Conservation (phyloP, 345 rosid species). For the Euphorbia lathyris region DNA sequence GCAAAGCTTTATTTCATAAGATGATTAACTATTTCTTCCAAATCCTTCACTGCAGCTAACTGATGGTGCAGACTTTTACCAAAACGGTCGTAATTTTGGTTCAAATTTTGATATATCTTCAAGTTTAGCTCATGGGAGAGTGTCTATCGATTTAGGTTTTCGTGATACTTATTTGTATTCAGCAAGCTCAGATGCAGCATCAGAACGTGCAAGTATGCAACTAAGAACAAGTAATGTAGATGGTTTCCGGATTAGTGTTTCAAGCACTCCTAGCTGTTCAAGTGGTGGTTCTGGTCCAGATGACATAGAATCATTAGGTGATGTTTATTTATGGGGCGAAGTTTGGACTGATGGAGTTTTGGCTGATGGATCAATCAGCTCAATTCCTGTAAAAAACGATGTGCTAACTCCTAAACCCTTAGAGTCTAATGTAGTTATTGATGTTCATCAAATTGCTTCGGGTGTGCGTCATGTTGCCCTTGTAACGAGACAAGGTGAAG, state of each 20-base stretch:
- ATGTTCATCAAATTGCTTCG: conserved; percentile 92
- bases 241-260: conserved; percentile 91
- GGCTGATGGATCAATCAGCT: conserved; percentile 44
- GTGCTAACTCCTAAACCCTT: conserved; percentile 72
- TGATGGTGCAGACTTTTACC: conserved; percentile 44
- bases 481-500: conserved; percentile 95
- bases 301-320: conserved; percentile 95
- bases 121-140: conserved; percentile 48
- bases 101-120: conserved; percentile 46
- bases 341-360: conserved; percentile 70
- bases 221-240: conserved; percentile 75
- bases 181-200: conserved; percentile 72
- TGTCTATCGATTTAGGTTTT: conserved; percentile 51
- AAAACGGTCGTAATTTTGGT: conserved; percentile 45
- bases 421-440: conserved; percentile 90
- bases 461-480: conserved; percentile 81
- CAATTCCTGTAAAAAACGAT: conserved; percentile 44
- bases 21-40: not conserved
- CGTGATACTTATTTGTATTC: conserved; percentile 39
- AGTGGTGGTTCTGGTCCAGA: conserved; percentile 96
- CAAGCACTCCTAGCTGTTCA: conserved; percentile 93
- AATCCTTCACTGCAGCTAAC: conserved; percentile 46
- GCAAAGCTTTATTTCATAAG: not conserved
- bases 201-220: conserved; percentile 86
- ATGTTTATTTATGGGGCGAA: conserved; percentile 95